phyloP scores from a whole-genome alignment of 1,284 basidiomycete species.

The Sparassis latifolia region DNA sequence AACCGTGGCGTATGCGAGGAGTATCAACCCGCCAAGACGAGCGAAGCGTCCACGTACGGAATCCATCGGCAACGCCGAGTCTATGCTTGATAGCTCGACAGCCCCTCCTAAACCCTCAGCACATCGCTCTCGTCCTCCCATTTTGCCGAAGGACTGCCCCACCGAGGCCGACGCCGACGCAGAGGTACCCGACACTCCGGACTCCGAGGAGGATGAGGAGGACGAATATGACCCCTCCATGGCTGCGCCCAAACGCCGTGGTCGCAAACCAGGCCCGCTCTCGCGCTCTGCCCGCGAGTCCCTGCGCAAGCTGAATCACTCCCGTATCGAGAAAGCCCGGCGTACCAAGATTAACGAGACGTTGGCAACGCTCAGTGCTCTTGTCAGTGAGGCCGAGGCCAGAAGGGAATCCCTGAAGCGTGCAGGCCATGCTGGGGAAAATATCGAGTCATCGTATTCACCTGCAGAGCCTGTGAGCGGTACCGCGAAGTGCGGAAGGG shows the following conservation, averaged over 20 bases:
- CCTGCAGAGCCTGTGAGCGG: slow-evolving; percentile 4
- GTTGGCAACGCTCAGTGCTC: slow-evolving; percentile 53
- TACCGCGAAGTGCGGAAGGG: slow-evolving; percentile 26
- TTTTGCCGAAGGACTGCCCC: slow-evolving; percentile 19
- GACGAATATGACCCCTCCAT: slow-evolving; percentile 20
- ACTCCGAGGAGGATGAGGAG: slow-evolving; percentile 24
- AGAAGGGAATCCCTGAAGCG: neutral
- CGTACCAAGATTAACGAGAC: slow-evolving; percentile 82
- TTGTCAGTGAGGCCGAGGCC: slow-evolving; percentile 42
- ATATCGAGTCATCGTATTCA: slow-evolving; percentile 23
- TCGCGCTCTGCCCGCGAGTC: slow-evolving; percentile 69
- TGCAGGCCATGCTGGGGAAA: slow-evolving; percentile 16
- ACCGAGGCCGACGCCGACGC: slow-evolving; percentile 18
- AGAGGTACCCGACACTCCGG: slow-evolving; percentile 15
- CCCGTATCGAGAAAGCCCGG: slow-evolving; percentile 77
- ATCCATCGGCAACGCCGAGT: slow-evolving; percentile 5
- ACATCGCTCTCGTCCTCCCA: slow-evolving; percentile 14
- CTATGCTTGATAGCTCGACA: slow-evolving; percentile 6
- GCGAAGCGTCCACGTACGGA: slow-evolving; percentile 40
- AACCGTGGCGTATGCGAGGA: slow-evolving; percentile 34
- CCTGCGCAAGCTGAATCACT: slow-evolving; percentile 76
- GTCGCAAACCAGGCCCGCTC: slow-evolving; percentile 60
- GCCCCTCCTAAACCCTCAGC: slow-evolving; percentile 11
- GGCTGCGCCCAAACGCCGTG: slow-evolving; percentile 42
- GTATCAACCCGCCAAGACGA: slow-evolving; percentile 51